Evolutionary conservation across 2,329 filamentous ascomycete genomes (phyloP).

Genomic region (Cladosporium oxysporum): DNA sequence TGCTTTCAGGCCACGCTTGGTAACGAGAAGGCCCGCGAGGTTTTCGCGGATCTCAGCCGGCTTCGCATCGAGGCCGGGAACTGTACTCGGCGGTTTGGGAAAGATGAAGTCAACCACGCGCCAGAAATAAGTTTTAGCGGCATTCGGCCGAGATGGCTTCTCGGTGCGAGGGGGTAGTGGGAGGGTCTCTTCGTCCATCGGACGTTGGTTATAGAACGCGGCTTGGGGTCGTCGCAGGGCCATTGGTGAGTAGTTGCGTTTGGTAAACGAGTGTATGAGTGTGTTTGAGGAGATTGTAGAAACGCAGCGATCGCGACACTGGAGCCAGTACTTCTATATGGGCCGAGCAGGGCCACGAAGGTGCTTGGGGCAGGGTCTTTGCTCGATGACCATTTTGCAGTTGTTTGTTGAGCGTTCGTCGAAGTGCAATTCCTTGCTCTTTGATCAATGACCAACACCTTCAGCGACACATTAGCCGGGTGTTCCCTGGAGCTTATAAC

Average conservation of each 20-base stretch:
- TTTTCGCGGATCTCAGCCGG: slow-evolving; percentile 25
- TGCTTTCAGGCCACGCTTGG: not conserved
- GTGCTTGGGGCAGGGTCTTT: not conserved
- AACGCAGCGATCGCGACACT: not conserved
- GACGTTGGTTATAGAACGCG: not conserved
- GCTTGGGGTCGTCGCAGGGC: not conserved
- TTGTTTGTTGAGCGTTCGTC: not conserved
- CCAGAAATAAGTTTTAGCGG: not conserved
- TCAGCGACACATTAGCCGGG: not conserved
- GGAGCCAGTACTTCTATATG: not conserved
- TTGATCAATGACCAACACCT: not conserved
- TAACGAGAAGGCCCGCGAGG: slow-evolving; percentile 16
- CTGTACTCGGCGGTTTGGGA: not conserved
- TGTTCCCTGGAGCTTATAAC: not conserved
- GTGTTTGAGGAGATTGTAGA: not conserved
- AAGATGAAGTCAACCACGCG: not conserved
- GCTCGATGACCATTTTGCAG: not conserved
- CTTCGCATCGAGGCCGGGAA: slow-evolving; percentile 9
- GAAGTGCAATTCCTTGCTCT: not conserved
- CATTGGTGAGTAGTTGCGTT: not conserved
- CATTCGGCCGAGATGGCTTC: not conserved
- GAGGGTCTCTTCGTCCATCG: not conserved
- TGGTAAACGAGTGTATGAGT: not conserved
- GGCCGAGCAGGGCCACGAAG: not conserved
- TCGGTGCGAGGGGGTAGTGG: not conserved